Evolutionary conservation across 75 land plant species (phyloP), one percentile per base, ranked within the genome.

Genomic region (Adiantum capillusveneris): DNA sequence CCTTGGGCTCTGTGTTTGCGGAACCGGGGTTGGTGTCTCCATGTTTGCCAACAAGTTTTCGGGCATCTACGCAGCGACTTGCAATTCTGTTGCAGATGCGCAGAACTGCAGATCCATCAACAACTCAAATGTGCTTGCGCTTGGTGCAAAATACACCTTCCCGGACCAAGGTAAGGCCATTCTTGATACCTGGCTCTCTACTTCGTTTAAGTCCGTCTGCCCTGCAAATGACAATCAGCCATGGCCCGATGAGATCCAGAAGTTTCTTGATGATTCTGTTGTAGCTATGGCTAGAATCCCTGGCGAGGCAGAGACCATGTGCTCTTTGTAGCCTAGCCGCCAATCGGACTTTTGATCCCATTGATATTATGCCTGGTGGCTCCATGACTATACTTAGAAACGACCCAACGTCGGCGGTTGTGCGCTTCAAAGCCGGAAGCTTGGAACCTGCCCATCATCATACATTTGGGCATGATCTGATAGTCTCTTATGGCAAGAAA

Each of bases 371-470:
- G 81, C 79, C 92, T 6, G 96, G 96, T 16, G 97, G 81, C 19
- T 77, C 76, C 25, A 84, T 87, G 97, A 84, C 60, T 59, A 87
- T 91, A 5, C 62, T 84, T 63, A 65, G 92, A 43, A 77, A 87
- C 75, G 78, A 69, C 52, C 97, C 97, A 2, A 91, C 97, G 2
- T 76, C 91, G 26, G 97, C 97, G 11, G 30, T 80, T 2, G 91
- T 90, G 27, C 70, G 75, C 60, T 91, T 91, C 63, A 71, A 79
- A 67, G 97, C 88, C 0, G 97, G 97, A 29, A 87, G 93, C 60
- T 60, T 91, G 29, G 97, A 91, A 71, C 97, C 97, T 19, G 88
- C 93, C 14, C 97, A 91, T 67, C 88, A 87, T 63, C 97, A 91
- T 51, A 87, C 86, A 0, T 82, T 79, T 56, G 97, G 97, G 43